Conservation (phyloP, 2,329 filamentous ascomycete genomes). For the Monilinia vaccinii-corymbosi region DNA sequence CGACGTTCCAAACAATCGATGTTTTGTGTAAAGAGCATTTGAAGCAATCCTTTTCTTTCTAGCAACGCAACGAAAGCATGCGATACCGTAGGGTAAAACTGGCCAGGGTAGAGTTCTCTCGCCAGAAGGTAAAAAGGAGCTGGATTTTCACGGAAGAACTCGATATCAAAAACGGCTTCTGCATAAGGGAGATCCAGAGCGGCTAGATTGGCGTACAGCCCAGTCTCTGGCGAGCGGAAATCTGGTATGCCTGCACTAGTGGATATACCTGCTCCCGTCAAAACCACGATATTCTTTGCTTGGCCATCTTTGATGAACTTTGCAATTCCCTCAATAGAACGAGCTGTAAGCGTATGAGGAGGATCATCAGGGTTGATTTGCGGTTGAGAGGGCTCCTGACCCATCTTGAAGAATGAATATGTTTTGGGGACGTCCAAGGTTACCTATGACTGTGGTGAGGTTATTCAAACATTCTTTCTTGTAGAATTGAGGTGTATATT, state of each 20-base stretch:
- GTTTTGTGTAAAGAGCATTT: conserved; percentile 93
- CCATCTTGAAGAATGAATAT: conserved; percentile 52
- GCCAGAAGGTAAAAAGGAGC: conserved; percentile 88
- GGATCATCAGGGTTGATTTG: conserved; percentile 53
- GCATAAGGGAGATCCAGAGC: conserved; percentile 78
- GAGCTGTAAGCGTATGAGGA: conserved; percentile 56
- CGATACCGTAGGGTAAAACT: conserved; percentile 78
- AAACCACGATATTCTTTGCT: conserved; percentile 66
- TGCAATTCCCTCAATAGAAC: conserved; percentile 68
- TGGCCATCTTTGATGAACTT: conserved; percentile 65
- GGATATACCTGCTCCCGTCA: conserved; percentile 86
- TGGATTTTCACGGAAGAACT: conserved; percentile 77
- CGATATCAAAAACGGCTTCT: conserved; percentile 90
- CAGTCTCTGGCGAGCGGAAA: conserved; percentile 87
- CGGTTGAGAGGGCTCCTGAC: conserved; percentile 65
- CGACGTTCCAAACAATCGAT: conserved; percentile 90
- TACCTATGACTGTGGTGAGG: too few relatives aligned
- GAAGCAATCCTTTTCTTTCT: conserved; percentile 65
- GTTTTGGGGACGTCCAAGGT: background rate
- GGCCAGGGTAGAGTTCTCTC: conserved; percentile 84
- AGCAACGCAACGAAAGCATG: conserved; percentile 84
- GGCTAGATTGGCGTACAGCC: conserved; percentile 86
- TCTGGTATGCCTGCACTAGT: conserved; percentile 76
- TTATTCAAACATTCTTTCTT: too few relatives aligned
- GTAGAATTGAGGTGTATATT: background rate